Evolutionary conservation across 192 early-diverging fungal species (phyloP), one percentile per base, ranked within the genome.

Genomic region (Rhizophagus prolifer): DNA sequence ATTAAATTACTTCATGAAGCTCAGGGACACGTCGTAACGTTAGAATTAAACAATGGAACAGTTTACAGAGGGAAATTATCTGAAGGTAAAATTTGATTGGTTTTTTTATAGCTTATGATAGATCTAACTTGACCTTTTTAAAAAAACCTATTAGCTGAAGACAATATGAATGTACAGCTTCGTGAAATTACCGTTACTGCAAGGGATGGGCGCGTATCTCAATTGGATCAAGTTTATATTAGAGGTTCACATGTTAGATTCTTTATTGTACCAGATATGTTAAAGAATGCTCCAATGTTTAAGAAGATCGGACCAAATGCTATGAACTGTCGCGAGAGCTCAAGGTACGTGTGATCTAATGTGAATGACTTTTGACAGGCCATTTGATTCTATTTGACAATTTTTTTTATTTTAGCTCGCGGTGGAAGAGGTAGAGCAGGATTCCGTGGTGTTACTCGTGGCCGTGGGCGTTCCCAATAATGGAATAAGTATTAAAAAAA

Each of bases 81-180:
- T 46, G 96, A 99, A 81, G 91, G 89, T 89, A 84, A 67, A 66
- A 70, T 6, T 66, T 2, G 9, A n/a, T 19, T 66, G 9, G 26
- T 13, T 63, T 63, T 64, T 5, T 30, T 30, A 21, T 25, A 13
- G 12, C 9, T 41, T 41, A 44, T 44, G 41, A 12, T 19, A 70
- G 34, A 70, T 16, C 9, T 47, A 36, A 47, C 10, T 9, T 7
- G 14, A 9, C 0, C 23, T 10, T 63, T 38, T 59, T 60, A 36
- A 19, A 47, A n/a, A 9, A 47, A 34, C 4, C 4, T 58, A 28
- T 41, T 72, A 90, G 92, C 94, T 62, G 97, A 99, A 84, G 97
- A 99, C 86, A 99, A 98, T 85, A 99, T 99, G 97, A 99, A 99
- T 79, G 92, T 98, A 50, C 97, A 98, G 86, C 88, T 99, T 75